Conservation (phyloP, 2,329 filamentous ascomycete species). For the Colletotrichum tanaceti region DNA sequence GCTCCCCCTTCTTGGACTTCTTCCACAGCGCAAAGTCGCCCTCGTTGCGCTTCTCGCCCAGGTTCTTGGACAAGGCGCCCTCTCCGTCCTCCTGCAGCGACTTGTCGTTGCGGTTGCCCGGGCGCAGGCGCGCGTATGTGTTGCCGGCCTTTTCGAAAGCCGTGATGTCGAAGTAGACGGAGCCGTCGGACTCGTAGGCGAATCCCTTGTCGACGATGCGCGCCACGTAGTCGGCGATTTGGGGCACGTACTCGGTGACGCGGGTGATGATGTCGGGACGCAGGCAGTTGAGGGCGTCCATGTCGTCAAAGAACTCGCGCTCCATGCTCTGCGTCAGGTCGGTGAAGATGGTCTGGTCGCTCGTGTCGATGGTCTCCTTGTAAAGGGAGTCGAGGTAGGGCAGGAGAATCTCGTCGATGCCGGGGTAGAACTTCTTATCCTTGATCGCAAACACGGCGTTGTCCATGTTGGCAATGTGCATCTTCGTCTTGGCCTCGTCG, state of each 20-base stretch:
- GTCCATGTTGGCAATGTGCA: constrained; percentile 79
- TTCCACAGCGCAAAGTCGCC: constrained; percentile 97
- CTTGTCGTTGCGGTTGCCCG: constrained; percentile 86
- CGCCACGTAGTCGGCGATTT: constrained; percentile 88
- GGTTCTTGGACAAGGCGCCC: constrained; percentile 76
- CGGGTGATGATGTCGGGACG: constrained; percentile 84
- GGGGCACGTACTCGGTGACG: constrained; percentile 91
- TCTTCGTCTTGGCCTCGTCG: constrained; percentile 87
- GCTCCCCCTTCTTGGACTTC: constrained; percentile 89
- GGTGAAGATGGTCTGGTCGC: constrained; percentile 81
- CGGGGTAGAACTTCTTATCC: constrained; percentile 63
- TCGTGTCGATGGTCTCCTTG: constrained; percentile 70
- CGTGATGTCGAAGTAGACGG: constrained; percentile 92
- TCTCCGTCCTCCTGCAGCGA: constrained; percentile 89
- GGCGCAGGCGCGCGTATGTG: constrained; percentile 85
- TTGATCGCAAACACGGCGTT: constrained; percentile 62
- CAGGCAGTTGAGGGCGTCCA: constrained; percentile 86
- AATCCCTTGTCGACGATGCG: constrained; percentile 87
- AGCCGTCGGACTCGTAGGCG: constrained; percentile 84
- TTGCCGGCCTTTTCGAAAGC: constrained; percentile 88
- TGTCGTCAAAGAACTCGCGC: constrained; percentile 86
- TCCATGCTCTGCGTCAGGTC: constrained; percentile 89
- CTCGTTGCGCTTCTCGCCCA: constrained; percentile 75
- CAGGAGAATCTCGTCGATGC: constrained; percentile 75
- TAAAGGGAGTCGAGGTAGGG: constrained; percentile 83